Conservation (phyloP, 1,139 yeast species). For the Zygoascus sp. region DNA sequence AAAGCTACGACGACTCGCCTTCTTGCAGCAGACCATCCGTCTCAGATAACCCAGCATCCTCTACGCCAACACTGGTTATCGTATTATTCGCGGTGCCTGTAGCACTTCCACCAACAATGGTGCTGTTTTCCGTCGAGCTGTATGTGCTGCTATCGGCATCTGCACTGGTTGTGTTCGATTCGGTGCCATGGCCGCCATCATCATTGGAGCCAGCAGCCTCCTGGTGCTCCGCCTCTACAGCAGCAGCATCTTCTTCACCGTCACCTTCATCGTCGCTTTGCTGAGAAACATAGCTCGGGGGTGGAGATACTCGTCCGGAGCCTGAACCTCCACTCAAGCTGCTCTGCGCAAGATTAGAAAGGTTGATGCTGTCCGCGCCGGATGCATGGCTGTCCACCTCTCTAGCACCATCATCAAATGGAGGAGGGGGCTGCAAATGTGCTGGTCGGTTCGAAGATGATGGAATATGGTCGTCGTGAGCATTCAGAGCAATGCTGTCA, state of each 20-base stretch:
- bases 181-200: background rate
- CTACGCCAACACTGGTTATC: background rate
- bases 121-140: background rate
- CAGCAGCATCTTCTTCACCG: conserved; percentile 13
- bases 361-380: conserved; percentile 7
- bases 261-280: conserved; percentile 18
- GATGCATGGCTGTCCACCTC: conserved; percentile 4
- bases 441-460: conserved; percentile 3
- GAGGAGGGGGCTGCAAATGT: conserved; percentile 4
- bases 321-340: background rate
- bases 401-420: conserved; percentile 6
- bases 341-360: conserved; percentile 8
- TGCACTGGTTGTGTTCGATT: too few species aligned
- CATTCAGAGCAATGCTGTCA: conserved; percentile 2
- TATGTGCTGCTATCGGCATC: too few species aligned
- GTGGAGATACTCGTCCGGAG: conserved; percentile 23
- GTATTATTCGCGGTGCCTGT: background rate
- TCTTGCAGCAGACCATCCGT: background rate
- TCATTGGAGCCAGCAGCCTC: background rate
- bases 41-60: background rate
- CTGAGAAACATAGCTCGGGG: conserved; percentile 29
- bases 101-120: background rate
- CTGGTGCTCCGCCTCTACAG: too few species aligned
- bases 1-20: background rate
- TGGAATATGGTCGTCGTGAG: conserved; percentile 9